Evolutionary conservation across 208 protist species (phyloP), one percentile per base, ranked within the genome.

Genomic region (Borovskyia barvae): DNA sequence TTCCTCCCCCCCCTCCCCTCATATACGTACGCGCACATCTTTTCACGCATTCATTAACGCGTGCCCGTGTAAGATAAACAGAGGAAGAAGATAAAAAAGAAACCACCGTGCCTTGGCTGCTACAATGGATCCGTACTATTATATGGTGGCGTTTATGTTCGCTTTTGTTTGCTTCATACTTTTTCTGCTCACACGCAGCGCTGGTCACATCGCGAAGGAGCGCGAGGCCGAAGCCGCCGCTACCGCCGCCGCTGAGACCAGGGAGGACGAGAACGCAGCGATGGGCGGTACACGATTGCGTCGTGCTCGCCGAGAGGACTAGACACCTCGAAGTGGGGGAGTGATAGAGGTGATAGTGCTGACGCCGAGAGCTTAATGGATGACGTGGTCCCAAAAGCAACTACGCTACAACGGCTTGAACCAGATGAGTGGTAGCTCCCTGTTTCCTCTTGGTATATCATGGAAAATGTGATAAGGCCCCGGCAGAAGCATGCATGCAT

Each of bases 111-210:
- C n/a, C n/a, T n/a, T n/a, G n/a, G n/a, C n/a, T n/a, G n/a, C n/a
- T n/a, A 60, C 14, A 24, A 60, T 71, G 64, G 64, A 71, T 35
- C 19, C 42, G 19, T 71, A 71, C 55, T 71, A 71, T 42, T 71
- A 59, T 32, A 41, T 71, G 26, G n/a, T 71, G 64, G 64, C 64
- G 30, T 64, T 64, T 40, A 71, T 71, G 64, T 36, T 63, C 30
- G 33, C 55, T 32, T 71, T 71, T 33, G 40, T 71, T 28, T 42
- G 24, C 6, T 28, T 58, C 17, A 40, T 58, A 1, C 35, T 71
- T n/a, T 71, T 59, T 15, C 19, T 63, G 17, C 32, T 71, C 9
- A 64, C 54, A 17, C 64, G 64, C 12, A 71, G 64, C 36, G 64
- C 64, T 7, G 54, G 48, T 33, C 35, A 25, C 3, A 71, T 71